Evolutionary conservation across 169 alveolate species (phyloP), one percentile per base, ranked within the genome.

Genomic region (Cryptosporidium ryanae): DNA sequence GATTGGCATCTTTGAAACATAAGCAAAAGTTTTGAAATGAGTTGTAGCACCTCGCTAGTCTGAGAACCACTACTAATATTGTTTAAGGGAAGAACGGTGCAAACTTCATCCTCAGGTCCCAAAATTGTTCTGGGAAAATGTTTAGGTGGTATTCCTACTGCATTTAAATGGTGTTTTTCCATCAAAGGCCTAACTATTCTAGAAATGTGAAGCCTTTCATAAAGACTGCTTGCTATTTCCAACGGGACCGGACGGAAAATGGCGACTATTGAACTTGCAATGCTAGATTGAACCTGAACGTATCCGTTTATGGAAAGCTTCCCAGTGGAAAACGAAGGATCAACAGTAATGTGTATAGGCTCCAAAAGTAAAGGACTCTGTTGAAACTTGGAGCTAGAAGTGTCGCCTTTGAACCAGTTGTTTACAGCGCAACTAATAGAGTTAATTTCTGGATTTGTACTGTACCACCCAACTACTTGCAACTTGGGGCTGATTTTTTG

Each of bases 371-470:
- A 94, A 2, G 97, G 94, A 66, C 94, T 96, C 0, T 96, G 96
- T 64, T 92, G 93, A 84, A 95, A 95, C 91, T 92, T 94, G 38
- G 98, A 95, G 90, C 90, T 92, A 44, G 23, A 17, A 23, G 64
- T 25, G 82, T 92, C 93, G 68, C 94, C 94, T 84, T 94, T 95
- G 84, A 95, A 95, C 98, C 98, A 95, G 15, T 97, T 97, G 70
- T 95, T 96, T 15, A 95, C 96, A 25, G 97, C 97, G 84, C 97
- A 95, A n/a, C 97, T 93, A 34, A 95, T 91, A 82, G 94, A 96
- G 1, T 96, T 93, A 91, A 95, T 92, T 64, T 93, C 96, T n/a
- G 95, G 91, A 25, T 97, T 96, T 2, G 98, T 94, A 84, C 98
- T 93, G 10, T 84, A 87, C 94, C 97, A 95, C 29, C 97, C 98